A percentile compares a stretch with the other conserved stretches of the same genome.
These are phyloP conservation scores for Pholiota adiposa DNA, from an alignment of 1,284 basidiomycete genomes.

Conservation along the genomic window DNA sequence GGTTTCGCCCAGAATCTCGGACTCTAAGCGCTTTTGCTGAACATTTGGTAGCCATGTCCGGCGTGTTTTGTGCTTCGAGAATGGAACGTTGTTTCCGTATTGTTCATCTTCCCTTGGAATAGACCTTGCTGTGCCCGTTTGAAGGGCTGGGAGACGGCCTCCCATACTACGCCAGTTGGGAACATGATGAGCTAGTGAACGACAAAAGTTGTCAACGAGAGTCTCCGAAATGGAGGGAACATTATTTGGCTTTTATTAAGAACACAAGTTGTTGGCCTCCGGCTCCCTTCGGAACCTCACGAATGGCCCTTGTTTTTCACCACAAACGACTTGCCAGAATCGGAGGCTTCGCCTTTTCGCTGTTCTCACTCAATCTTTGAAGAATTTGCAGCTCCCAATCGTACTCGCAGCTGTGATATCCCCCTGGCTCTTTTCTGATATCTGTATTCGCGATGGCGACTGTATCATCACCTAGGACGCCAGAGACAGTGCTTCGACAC, in stretches of 20 bases:
- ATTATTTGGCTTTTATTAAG: slow-evolving; percentile 12
- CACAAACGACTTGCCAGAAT: not conserved
- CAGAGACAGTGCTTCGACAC: too few relatives aligned
- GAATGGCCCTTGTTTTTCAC: not conserved
- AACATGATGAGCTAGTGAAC: slow-evolving; percentile 17
- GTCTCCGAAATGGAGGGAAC: not conserved
- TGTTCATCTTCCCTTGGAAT: slow-evolving; percentile 82
- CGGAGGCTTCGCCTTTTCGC: not conserved
- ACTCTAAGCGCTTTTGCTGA: slow-evolving; percentile 72
- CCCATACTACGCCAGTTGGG: slow-evolving; percentile 27
- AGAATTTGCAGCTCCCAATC: not conserved
- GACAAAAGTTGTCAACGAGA: not conserved
- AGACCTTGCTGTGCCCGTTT: slow-evolving; percentile 78
- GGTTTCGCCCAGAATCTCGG: slow-evolving; percentile 61
- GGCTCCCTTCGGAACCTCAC: not conserved
- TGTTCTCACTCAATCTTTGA: not conserved
- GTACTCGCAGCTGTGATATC: not conserved
- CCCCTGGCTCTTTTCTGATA: not conserved
- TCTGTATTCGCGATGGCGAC: not conserved
- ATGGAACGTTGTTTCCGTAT: slow-evolving; percentile 90
- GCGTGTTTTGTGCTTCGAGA: slow-evolving; percentile 91
- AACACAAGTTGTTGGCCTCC: slow-evolving; percentile 10
- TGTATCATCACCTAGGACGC: too few relatives aligned
- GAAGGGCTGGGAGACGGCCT: slow-evolving; percentile 65
- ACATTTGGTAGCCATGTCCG: slow-evolving; percentile 90